These are phyloP conservation scores for Mycosphaerella sp. DNA, from an alignment of 2,329 filamentous ascomycete species.

Conservation along the genomic window DNA sequence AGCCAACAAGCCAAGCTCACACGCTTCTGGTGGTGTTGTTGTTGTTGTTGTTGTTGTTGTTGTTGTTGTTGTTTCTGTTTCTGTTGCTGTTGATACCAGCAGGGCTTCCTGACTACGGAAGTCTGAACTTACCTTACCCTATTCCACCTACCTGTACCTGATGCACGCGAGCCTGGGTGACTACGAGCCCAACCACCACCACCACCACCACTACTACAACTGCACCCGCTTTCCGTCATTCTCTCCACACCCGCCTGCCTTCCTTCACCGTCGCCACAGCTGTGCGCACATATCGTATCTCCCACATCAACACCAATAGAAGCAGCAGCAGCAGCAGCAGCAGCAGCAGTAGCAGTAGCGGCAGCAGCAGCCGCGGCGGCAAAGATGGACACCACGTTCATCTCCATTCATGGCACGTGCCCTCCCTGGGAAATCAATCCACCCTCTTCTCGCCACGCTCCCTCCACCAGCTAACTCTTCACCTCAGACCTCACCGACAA, in stretches of 20 bases:
- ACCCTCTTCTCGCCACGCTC: neutral
- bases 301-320: neutral
- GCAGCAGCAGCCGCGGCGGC: neutral
- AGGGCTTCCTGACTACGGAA: neutral
- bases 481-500: constrained; percentile 62
- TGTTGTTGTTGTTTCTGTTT: no score
- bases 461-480: neutral
- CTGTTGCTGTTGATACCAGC: neutral
- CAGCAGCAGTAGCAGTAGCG: no score
- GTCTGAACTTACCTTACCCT: no score
- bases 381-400: constrained; percentile 57
- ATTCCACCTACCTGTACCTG: no score
- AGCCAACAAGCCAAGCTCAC: neutral
- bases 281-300: neutral
- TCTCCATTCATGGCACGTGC: constrained; percentile 76
- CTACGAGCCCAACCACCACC: neutral
- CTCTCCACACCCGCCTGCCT: neutral
- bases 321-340: no score
- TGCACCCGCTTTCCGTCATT: no score
- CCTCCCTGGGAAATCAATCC: neutral
- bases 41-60: no score
- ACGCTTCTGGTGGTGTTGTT: no score
- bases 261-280: neutral
- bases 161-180: neutral
- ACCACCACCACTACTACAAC: neutral